Evolutionary conservation across 192 early-diverging fungal genomes (phyloP).

Genomic region (Backusella mclennaniae): DNA sequence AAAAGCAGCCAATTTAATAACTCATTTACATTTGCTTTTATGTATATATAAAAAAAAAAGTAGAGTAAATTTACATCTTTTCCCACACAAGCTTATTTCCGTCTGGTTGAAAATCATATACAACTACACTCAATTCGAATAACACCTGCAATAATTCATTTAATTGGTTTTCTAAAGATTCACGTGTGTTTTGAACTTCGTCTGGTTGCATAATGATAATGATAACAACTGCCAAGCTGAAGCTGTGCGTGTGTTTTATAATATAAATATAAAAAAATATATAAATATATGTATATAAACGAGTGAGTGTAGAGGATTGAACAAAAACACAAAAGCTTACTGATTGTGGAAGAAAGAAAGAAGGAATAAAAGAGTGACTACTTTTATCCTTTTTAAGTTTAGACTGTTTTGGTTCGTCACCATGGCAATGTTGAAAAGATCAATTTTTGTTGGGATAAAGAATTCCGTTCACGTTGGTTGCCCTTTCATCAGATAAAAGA

Average conservation of each 20-base stretch:
- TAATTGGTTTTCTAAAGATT: slow-evolving; percentile 41
- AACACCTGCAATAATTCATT: slow-evolving; percentile 49
- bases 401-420: background rate
- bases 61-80: slow-evolving; percentile 41
- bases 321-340: background rate
- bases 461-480: too few species aligned
- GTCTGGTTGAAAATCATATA: slow-evolving; percentile 54
- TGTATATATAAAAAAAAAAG: background rate
- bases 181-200: slow-evolving; percentile 30
- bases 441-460: too few species aligned
- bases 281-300: background rate
- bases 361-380: background rate
- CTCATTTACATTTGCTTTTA: background rate
- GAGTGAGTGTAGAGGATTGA: background rate
- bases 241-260: background rate
- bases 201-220: slow-evolving; percentile 9
- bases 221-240: background rate
- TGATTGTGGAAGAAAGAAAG: background rate
- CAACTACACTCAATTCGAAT: slow-evolving; percentile 51
- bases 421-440: too few species aligned
- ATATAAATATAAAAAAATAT: background rate
- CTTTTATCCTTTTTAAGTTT: background rate
- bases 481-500: too few species aligned
- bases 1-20: background rate
- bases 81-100: slow-evolving; percentile 45